These are phyloP conservation scores for Cucumis hystrix DNA, from an alignment of 306 rosid species.

Conservation along the genomic window DNA sequence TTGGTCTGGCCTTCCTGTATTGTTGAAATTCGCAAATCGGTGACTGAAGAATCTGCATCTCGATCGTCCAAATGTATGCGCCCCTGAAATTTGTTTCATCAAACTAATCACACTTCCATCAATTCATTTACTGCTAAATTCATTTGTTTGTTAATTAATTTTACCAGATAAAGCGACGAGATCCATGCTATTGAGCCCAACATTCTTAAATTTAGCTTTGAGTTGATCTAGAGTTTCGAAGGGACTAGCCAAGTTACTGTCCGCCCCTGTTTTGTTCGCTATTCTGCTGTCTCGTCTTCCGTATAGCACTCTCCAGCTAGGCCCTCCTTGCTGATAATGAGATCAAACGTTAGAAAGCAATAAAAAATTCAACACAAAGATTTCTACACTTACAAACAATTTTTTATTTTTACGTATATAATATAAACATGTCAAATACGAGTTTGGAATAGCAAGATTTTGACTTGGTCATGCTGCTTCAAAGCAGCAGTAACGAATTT, in stretches of 20 bases:
- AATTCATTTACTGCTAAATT: neutral
- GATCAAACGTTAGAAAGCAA: too few relatives aligned
- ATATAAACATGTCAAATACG: too few relatives aligned
- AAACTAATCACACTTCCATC: neutral
- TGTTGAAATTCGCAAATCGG: conserved; percentile 42
- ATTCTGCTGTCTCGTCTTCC: conserved; percentile 62
- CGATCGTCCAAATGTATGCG: conserved; percentile 66
- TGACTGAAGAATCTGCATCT: conserved; percentile 39
- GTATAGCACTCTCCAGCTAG: conserved; percentile 50
- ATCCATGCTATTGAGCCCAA: conserved; percentile 41
- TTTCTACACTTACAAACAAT: too few relatives aligned
- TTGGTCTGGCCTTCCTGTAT: conserved; percentile 35
- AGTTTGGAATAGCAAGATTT: too few relatives aligned
- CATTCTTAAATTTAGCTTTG: conserved; percentile 39
- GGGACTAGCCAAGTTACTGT: conserved; percentile 40
- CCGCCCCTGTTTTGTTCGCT: conserved; percentile 60
- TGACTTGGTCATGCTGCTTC: too few relatives aligned
- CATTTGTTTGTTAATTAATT: neutral
- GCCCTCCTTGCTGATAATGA: conserved; percentile 42
- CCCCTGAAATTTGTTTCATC: conserved; percentile 22
- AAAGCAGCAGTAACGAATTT: too few relatives aligned
- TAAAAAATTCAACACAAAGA: too few relatives aligned
- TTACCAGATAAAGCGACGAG: conserved; percentile 69
- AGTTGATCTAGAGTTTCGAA: conserved; percentile 24
- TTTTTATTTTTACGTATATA: too few relatives aligned